A percentile compares a stretch with the other conserved stretches of the same genome.
These are phyloP conservation scores for Crithidia expoeki DNA, from an alignment of 208 protist genomes.

Conservation along the genomic window DNA sequence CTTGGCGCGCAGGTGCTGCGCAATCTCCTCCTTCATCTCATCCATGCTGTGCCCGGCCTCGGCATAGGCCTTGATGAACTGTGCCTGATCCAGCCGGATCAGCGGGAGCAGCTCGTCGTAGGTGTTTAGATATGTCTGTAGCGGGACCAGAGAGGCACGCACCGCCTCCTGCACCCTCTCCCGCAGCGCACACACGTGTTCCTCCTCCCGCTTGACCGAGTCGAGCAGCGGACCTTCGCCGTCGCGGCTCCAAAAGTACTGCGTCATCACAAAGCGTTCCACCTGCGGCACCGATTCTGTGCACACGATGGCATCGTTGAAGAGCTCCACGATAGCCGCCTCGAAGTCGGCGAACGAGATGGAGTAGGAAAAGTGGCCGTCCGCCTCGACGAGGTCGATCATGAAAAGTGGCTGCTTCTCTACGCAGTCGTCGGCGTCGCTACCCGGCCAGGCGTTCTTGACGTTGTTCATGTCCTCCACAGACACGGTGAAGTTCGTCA, in stretches of 20 bases:
- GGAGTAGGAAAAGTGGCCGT: slow-evolving; percentile 87
- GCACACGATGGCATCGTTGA: slow-evolving; percentile 88
- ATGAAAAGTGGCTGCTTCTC: slow-evolving; percentile 94
- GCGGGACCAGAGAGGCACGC: slow-evolving; percentile 72
- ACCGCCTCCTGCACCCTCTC: slow-evolving; percentile 70
- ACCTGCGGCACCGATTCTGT: slow-evolving; percentile 92
- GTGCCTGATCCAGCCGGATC: slow-evolving; percentile 82
- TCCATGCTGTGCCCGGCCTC: slow-evolving; percentile 86
- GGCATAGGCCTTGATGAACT: slow-evolving; percentile 88
- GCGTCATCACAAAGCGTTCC: slow-evolving; percentile 93
- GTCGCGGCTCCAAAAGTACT: slow-evolving; percentile 94
- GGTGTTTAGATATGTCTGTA: slow-evolving; percentile 86
- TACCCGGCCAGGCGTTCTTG: slow-evolving; percentile 90
- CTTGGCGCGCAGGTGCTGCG: slow-evolving; percentile 89
- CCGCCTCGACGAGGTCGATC: slow-evolving; percentile 84
- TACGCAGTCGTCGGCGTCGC: slow-evolving; percentile 91
- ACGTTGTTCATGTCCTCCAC: slow-evolving; percentile 92
- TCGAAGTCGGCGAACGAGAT: slow-evolving; percentile 90
- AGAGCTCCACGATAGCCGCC: slow-evolving; percentile 83
- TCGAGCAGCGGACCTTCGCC: slow-evolving; percentile 91
- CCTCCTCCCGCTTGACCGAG: slow-evolving; percentile 87
- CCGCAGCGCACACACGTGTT: slow-evolving; percentile 76
- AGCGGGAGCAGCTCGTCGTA: slow-evolving; percentile 93
- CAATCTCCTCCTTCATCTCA: slow-evolving; percentile 93
- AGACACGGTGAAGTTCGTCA: slow-evolving; percentile 86